phyloP scores from a whole-genome alignment of 805 yeast species.

The Starmerella stellata region DNA sequence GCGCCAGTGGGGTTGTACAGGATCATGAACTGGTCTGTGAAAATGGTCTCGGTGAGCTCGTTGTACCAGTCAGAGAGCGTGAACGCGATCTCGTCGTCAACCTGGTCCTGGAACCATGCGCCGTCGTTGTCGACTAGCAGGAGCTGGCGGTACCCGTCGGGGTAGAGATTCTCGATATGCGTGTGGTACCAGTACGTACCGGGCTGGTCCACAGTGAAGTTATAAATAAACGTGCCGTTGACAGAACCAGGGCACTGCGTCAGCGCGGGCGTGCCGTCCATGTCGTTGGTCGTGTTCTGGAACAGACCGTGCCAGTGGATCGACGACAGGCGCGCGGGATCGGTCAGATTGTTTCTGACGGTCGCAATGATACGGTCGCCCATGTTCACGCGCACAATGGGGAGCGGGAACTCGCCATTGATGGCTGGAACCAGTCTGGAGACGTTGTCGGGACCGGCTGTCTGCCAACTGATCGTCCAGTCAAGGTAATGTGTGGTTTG shows the following conservation, averaged over 20 bases:
- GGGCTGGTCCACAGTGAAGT: slow-evolving; percentile 72
- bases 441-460: slow-evolving; percentile 40
- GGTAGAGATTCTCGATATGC: slow-evolving; percentile 74
- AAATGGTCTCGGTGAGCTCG: slow-evolving; percentile 33
- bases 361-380: slow-evolving; percentile 64
- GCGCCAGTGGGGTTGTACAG: slow-evolving; percentile 91
- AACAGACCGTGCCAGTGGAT: slow-evolving; percentile 91
- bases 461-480: slow-evolving; percentile 22
- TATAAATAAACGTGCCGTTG: slow-evolving; percentile 54
- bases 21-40: slow-evolving; percentile 36
- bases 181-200: slow-evolving; percentile 98
- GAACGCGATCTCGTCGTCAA: slow-evolving; percentile 60
- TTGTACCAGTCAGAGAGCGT: slow-evolving; percentile 83
- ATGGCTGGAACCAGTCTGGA: slow-evolving; percentile 40
- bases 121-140: slow-evolving; percentile 56
- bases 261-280: slow-evolving; percentile 84
- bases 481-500: slow-evolving; percentile 19
- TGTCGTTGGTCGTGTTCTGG: slow-evolving; percentile 51
- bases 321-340: slow-evolving; percentile 41
- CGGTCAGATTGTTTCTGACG: slow-evolving; percentile 55
- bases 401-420: slow-evolving; percentile 71
- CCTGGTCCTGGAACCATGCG: slow-evolving; percentile 41
- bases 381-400: slow-evolving; percentile 53
- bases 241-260: slow-evolving; percentile 89
- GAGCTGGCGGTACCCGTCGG: slow-evolving; percentile 53